Base-by-base conservation (phyloP, 2,329 filamentous ascomycete genomes). In the Neonectria magnoliae region DNA sequence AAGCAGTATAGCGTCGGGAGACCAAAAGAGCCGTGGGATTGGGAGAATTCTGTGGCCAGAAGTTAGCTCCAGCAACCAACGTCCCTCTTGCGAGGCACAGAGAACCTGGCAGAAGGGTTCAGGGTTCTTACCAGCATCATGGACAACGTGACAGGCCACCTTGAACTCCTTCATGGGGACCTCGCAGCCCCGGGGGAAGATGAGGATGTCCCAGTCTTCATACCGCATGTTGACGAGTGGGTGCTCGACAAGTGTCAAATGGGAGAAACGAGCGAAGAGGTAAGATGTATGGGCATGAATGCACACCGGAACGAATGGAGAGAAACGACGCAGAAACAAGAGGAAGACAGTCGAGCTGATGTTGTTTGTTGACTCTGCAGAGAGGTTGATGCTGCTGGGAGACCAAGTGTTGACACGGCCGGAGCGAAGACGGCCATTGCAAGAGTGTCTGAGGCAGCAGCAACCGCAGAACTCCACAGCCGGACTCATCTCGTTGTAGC, bases 171-270 rank as follows among this genome's bases (percentile, higher is more conserved):
- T 92, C 60, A 94, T 79, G 1, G 93, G 93, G 13, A 91, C 76
- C 71, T 88, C 90, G 71, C 85, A 89, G 65, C 86, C 85, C 66
- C 78, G 79, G 0, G 92, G 90, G 76, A 97, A 97, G 66, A 97
- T 83, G 47, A 97, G 87, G 60, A 96, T 87, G 74, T 97, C 93
- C 93, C 93, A 97, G 74, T 93, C 89, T 71, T 93, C 87, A 83
- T 91, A 97, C 64, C 93, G 90, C 93, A 97, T 97, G 18, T 55
- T 69, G 60, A 53, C 33, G 29, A 18, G 29, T 20, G 27, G 5
- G 48, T 13, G 29, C 67, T 72, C 84, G 78, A 58, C 55, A 47
- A 62, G 59, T 63, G 70, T 62, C 29, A 7, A 41, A 31, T 22
- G 57, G 13, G 8, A 56, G 31, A 58, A 56, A 65, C 29, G 25